phyloP scores from a whole-genome alignment of 2,329 filamentous ascomycete species.

The Aspergillus neotritici region DNA sequence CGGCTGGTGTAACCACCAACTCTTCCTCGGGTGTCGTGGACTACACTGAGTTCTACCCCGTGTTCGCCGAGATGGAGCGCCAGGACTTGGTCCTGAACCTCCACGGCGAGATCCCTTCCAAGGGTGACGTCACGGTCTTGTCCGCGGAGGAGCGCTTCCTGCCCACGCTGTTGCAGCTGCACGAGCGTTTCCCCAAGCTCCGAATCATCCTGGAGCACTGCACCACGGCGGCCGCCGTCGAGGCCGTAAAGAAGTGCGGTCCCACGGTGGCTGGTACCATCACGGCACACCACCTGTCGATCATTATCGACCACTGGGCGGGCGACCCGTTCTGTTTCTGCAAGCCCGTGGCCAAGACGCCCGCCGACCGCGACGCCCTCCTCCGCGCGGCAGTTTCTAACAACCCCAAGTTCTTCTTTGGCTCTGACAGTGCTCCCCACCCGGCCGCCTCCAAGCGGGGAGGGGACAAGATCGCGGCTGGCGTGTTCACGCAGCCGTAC shows the following conservation, averaged over 20 bases:
- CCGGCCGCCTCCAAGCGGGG: constrained; percentile 52
- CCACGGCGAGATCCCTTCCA: constrained; percentile 63
- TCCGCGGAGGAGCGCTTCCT: constrained; percentile 74
- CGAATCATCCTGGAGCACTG: constrained; percentile 70
- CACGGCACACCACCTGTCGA: constrained; percentile 77
- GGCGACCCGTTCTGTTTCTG: constrained; percentile 72
- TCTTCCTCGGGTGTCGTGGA: constrained; percentile 47
- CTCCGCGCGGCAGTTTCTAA: constrained; percentile 55
- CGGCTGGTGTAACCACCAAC: constrained; percentile 52
- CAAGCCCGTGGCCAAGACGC: constrained; percentile 68
- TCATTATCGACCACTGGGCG: constrained; percentile 72
- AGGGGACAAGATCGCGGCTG: constrained; percentile 48
- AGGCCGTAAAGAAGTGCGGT: constrained; percentile 70
- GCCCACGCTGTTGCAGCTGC: constrained; percentile 68
- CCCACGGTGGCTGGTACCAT: constrained; percentile 65
- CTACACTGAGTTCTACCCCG: constrained; percentile 45
- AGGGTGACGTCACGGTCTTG: constrained; percentile 49
- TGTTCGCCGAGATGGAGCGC: constrained; percentile 85
- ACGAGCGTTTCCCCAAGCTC: constrained; percentile 62
- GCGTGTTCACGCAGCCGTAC: constrained; percentile 59
- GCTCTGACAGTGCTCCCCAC: constrained; percentile 67
- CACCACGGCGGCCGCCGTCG: constrained; percentile 74
- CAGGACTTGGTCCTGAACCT: constrained; percentile 81
- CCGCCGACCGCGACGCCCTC: constrained; percentile 66
- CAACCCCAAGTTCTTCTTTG: constrained; percentile 61